Evolutionary conservation across 345 rosid species (phyloP).

Genomic region (Turnera subulata): DNA sequence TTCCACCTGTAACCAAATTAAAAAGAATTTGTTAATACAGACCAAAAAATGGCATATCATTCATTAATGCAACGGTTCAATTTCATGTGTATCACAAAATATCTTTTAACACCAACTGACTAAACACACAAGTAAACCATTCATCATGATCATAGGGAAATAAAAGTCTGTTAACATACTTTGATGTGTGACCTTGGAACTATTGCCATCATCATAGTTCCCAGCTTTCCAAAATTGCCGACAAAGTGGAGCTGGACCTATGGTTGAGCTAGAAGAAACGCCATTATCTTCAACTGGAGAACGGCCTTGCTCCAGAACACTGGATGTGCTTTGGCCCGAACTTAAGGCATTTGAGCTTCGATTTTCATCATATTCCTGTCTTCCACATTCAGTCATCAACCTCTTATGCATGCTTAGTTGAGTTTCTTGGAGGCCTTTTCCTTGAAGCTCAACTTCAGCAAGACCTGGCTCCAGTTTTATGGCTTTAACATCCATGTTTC

Average conservation of each 20-base stretch:
- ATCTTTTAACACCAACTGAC: too few relatives aligned
- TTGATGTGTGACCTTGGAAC: slow-evolving; percentile 49
- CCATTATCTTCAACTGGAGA: slow-evolving; percentile 66
- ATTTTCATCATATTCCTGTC: slow-evolving; percentile 54
- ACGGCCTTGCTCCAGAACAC: slow-evolving; percentile 63
- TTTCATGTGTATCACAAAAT: too few relatives aligned
- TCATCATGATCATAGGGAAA: too few relatives aligned
- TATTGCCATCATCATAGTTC: slow-evolving; percentile 40
- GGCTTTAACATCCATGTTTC: slow-evolving; percentile 28
- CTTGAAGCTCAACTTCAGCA: slow-evolving; percentile 18
- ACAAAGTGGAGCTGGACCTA: slow-evolving; percentile 66
- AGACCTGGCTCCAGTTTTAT: slow-evolving; percentile 45
- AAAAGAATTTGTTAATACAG: background rate
- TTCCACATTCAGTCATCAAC: slow-evolving; percentile 21
- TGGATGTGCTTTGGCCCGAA: slow-evolving; percentile 49
- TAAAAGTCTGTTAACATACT: slow-evolving; percentile 59
- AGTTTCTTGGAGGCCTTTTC: slow-evolving; percentile 7
- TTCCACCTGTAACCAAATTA: slow-evolving; percentile 45
- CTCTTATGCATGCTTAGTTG: slow-evolving; percentile 13
- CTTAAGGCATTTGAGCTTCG: slow-evolving; percentile 45
- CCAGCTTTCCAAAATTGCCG: slow-evolving; percentile 99
- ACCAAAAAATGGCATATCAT: slow-evolving; percentile 4
- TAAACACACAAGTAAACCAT: too few relatives aligned
- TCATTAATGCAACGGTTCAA: background rate
- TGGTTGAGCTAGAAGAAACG: slow-evolving; percentile 49